Base-by-base conservation (phyloP, 2,329 filamentous ascomycete species). In the Elsinoe perseae region DNA sequence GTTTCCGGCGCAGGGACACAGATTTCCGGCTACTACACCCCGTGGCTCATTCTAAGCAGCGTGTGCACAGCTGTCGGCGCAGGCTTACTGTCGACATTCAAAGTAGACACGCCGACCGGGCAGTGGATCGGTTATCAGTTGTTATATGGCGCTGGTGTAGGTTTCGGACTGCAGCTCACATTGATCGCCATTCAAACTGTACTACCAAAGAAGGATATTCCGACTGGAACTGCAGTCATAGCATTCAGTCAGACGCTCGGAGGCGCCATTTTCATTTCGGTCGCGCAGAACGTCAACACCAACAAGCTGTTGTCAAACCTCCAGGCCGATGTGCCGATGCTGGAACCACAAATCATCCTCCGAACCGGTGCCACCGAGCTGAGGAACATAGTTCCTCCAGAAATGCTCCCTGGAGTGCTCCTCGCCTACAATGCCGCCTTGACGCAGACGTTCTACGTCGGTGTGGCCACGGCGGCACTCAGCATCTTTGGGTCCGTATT, bases 341-440 rank as follows among this genome's bases (percentile, higher is more conserved):
- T 79, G 5, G 63, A 75, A 56, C 68, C 76, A 0, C 59, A 54
- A 10, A 59, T 73, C n/a, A 73, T 80, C 2, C 64, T 76, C 12
- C 62, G 62, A 1, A 72, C 73, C 3, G 80, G 79, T 34, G 79
- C 79, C 1, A 89, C 85, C 0, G 77, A 82, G 46, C 72, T 91
- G 20, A 77, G 78, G 58, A 65, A 71, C 0, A 66, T 73, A 1
- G 79, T 88, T 23, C 72, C 77, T 0, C 61, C 69, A 0, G 62
- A 80, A 58, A 79, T 75, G 57, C 66, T 84, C 3, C 64, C 67
- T 1, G 70, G 73, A 0, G 83, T 90, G 7, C 72, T 83, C 1
- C 60, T 72, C 0, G 84, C 83, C 0, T 89, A 89, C 70, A 87
- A 87, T 64, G 66, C 73, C 21, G 75, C 83, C 0, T 68, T 89